A percentile compares a stretch with the other conserved stretches of the same genome.
phyloP scores from a whole-genome alignment of 805 yeast species.

The Wickerhamiella nectarea region DNA sequence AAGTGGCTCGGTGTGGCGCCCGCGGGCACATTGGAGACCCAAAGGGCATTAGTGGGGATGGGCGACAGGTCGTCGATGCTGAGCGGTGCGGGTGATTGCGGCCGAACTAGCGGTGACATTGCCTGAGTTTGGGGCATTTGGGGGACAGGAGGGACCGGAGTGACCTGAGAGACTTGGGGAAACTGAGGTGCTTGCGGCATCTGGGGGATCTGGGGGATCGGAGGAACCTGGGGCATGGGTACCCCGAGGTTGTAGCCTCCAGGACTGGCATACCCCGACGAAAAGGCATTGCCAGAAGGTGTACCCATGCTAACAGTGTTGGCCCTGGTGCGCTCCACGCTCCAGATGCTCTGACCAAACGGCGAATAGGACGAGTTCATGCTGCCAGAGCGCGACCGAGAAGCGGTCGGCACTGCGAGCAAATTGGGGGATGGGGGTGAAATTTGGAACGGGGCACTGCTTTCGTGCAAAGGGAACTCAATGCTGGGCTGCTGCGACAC shows the following conservation, averaged over 20 bases:
- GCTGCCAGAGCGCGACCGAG: conserved; percentile 11
- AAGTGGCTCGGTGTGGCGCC: conserved; percentile 40
- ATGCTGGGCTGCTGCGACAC: conserved; percentile 6
- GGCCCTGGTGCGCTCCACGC: conserved; percentile 5
- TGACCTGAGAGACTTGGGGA: background rate
- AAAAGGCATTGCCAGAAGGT: too few relatives aligned
- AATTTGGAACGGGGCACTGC: background rate
- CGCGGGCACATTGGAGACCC: conserved; percentile 70
- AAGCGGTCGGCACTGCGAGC: conserved; percentile 8
- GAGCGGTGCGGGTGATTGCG: conserved; percentile 9
- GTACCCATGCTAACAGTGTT: background rate
- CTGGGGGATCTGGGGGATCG: too few relatives aligned
- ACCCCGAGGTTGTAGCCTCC: conserved; percentile 10
- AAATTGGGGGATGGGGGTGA: conserved; percentile 2
- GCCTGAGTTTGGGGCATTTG: conserved; percentile 14
- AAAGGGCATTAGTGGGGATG: conserved; percentile 38
- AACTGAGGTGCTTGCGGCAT: background rate
- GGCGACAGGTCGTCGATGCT: conserved; percentile 16
- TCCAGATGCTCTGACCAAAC: conserved; percentile 16
- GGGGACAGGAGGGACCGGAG: conserved; percentile 7
- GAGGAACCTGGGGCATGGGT: conserved; percentile 7
- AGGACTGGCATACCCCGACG: too few relatives aligned
- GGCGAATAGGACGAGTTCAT: conserved; percentile 9
- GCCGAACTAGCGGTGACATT: conserved; percentile 13
- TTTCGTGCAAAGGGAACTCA: conserved; percentile 11